Base-by-base conservation (phyloP, 1,284 basidiomycete genomes). In the Agaricales sp. region DNA sequence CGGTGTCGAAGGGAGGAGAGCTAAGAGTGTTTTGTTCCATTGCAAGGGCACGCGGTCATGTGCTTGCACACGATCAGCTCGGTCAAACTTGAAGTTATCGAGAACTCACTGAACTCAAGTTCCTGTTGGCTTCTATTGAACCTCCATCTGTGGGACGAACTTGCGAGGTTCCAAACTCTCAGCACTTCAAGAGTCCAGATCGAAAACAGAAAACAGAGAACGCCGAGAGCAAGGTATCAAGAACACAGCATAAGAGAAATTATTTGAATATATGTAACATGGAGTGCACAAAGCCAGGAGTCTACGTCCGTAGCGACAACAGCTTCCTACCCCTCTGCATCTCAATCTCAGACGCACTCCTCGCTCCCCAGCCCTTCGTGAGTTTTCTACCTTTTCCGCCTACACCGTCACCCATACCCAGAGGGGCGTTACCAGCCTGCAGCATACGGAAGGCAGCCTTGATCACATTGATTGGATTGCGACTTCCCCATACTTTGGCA, bases 401-500 rank as follows among this genome's bases (percentile, higher is more conserved):
- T 44, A 88, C 59, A 19, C 86, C 86, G 61, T 89, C 74, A 13
- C 86, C 86, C 82, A 89, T 85, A 0, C 70, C 70, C 43, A 82
- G 62, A n/a, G 86, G 86, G 22, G 80, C 80, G 62, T 83, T 77
- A 0, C 87, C 86, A 3, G 80, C 73, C 51, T 86, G 79, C 45
- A 89, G 67, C 68, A 88, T 70, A 57, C 78, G 71, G 58, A 82
- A 72, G 30, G 73, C 68, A 22, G 78, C 74, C 65, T 79, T 78
- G 61, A 75, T 65, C 52, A 75, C 71, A 57, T 68, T 83, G 58
- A 88, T 71, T 38, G 78, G 79, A 66, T 95, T 96, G 55, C 90
- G 74, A 57, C 88, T 93, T 26, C 94, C 93, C 78, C 91, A 88
- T 38, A 98, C 89, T 66, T 94, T 94, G 22, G 91, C 95, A 57